These are phyloP conservation scores for Musa schizocarpa DNA, from an alignment of 176 grass and related monocot species.

Conservation along the genomic window DNA sequence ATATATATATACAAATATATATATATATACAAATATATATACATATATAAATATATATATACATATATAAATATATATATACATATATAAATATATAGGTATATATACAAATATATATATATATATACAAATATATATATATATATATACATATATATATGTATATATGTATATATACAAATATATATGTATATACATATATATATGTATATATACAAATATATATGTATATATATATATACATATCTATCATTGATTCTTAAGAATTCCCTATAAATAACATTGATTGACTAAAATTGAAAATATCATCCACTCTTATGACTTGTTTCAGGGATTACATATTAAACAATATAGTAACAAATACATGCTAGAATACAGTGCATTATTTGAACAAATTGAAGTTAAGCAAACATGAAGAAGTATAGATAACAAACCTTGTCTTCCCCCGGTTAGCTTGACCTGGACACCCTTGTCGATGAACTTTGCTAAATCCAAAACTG, in stretches of 20 bases:
- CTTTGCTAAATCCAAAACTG: conserved; percentile 77
- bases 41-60: too few species aligned
- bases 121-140: rapidly evolving
- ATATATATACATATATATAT: too few species aligned
- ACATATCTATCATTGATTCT: too few species aligned
- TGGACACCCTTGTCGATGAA: conserved; percentile 93
- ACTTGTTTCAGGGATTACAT: background rate
- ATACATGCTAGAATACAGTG: background rate
- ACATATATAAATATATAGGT: rapidly evolving
- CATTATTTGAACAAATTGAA: background rate
- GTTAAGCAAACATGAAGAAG: background rate
- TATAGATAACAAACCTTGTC: conserved; percentile 42
- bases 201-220: too few species aligned
- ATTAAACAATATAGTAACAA: background rate
- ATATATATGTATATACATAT: too few species aligned
- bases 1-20: too few species aligned
- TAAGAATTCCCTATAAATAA: too few species aligned
- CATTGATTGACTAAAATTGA: background rate
- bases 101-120: too few species aligned
- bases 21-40: too few species aligned
- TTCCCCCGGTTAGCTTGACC: conserved; percentile 75
- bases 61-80: too few species aligned
- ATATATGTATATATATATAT: too few species aligned
- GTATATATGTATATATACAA: too few species aligned
- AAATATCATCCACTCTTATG: background rate